Evolutionary conservation across 768 basidiomycete species (phyloP), one percentile per base, ranked within the genome.

Genomic region (Cubamyces lactineus): DNA sequence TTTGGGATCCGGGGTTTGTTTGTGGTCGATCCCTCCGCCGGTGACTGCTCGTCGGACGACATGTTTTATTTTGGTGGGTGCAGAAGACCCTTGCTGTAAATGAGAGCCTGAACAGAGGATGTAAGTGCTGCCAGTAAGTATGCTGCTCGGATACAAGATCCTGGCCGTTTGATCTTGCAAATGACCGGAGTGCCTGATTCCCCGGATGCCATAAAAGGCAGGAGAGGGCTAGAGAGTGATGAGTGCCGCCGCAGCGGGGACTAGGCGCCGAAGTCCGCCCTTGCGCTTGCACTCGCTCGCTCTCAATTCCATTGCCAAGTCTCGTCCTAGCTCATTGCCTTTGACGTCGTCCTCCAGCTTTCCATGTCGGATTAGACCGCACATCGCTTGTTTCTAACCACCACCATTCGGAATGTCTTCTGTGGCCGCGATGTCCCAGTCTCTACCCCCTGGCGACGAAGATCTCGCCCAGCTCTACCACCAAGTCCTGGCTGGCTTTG

Each of bases 381-480:
- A 17, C 26, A 17, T 34, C 12, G 24, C 23, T 28, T 49, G 24
- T 49, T 5, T 8, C 12, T 8, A n/a, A 12, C 38, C 19, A 16
- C 21, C 19, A n/a, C 16, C 17, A 17, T 19, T 16, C 16, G 41
- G 24, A 13, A 79, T 80, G 79, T 75, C 79, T 26, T 61, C 75
- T 23, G 70, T 73, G 53, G 74, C 76, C 21, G 61, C 75, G 43
- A 71, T 74, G 63, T 61, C 69, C 62, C 78, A 69, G 64, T 71
- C 73, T 28, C 73, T 74, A 38, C 77, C 77, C 7, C 84, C 86
- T 3, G 82, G 83, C 41, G 89, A 91, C 63, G 85, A 86, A 67
- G 89, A 91, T 69, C 80, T 91, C 5, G 86, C 89, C 66, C 80
- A 82, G 59, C 81, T 92, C 46, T 92, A 91, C 73, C 83, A 90